Evolutionary conservation across 1,284 basidiomycete species (phyloP).

Genomic region (Pisolithus thermaeus): DNA sequence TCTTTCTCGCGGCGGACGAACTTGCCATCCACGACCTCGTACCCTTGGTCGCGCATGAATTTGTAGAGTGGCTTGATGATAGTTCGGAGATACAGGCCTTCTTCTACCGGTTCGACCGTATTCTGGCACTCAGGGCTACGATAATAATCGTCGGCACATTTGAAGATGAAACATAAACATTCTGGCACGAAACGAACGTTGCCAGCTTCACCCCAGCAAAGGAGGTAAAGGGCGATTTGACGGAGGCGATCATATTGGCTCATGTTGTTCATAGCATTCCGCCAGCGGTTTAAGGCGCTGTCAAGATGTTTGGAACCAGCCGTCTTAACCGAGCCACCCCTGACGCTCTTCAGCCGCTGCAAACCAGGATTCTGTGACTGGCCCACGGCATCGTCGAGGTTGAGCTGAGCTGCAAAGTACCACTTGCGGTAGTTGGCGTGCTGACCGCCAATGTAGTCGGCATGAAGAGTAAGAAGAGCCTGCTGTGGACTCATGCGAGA

Average conservation of each 20-base stretch:
- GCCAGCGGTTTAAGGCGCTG: constrained; percentile 89
- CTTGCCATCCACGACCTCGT: constrained; percentile 93
- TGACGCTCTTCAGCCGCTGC: constrained; percentile 82
- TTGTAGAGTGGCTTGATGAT: constrained; percentile 94
- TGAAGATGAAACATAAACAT: constrained; percentile 99
- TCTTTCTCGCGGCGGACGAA: constrained; percentile 93
- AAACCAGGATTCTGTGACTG: constrained; percentile 92
- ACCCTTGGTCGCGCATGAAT: constrained; percentile 96
- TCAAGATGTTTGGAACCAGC: constrained; percentile 83
- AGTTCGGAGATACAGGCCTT: constrained; percentile 89
- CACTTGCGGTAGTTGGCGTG: constrained; percentile 97
- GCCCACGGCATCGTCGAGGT: constrained; percentile 97
- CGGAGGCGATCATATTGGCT: constrained; percentile 96
- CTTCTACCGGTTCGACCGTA: constrained; percentile 87
- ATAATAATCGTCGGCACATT: constrained; percentile 99
- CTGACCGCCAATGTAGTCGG: constrained; percentile 97
- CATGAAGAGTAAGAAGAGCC: constrained; percentile 92
- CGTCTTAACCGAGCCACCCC: constrained; percentile 50
- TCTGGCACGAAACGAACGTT: constrained; percentile 98
- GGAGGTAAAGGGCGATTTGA: constrained; percentile 91
- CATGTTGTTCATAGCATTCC: constrained; percentile 99
- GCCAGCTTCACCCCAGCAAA: constrained; percentile 98
- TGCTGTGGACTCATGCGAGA: constrained; percentile 99
- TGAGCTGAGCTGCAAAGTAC: constrained; percentile 99
- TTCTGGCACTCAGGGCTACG: constrained; percentile 98